phyloP scores from a whole-genome alignment of 345 rosid species.

The Gossypium mustelinum region DNA sequence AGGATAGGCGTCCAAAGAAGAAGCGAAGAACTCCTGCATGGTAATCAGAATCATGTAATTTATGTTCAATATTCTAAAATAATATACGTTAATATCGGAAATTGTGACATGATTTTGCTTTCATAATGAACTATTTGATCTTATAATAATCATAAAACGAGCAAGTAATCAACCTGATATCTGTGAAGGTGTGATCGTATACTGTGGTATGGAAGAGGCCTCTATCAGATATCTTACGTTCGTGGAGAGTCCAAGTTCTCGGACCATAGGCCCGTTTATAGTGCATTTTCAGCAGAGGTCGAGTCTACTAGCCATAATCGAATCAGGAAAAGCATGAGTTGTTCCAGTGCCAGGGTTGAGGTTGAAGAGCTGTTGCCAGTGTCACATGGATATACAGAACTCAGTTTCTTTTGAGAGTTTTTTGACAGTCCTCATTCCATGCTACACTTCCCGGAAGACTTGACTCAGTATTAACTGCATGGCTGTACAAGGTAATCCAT shows the following conservation, averaged over 20 bases:
- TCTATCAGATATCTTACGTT: slow-evolving; percentile 79
- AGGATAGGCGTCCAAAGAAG: slow-evolving; percentile 72
- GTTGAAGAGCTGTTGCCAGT: slow-evolving; percentile 82
- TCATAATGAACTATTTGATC: neutral
- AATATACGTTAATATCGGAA: neutral
- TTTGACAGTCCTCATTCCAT: slow-evolving; percentile 8
- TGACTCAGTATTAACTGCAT: slow-evolving; percentile 5
- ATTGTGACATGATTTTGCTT: neutral
- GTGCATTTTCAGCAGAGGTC: slow-evolving; percentile 80
- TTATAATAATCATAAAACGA: neutral
- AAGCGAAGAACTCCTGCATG: slow-evolving; percentile 99
- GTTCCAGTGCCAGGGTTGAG: slow-evolving; percentile 74
- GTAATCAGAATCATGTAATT: slow-evolving; percentile 29
- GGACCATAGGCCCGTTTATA: slow-evolving; percentile 93
- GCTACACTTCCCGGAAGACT: neutral
- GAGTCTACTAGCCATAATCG: slow-evolving; percentile 59
- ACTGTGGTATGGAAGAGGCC: slow-evolving; percentile 88
- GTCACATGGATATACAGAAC: slow-evolving; percentile 48
- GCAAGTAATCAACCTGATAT: neutral
- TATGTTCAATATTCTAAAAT: too few relatives aligned
- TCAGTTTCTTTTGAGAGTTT: slow-evolving; percentile 41
- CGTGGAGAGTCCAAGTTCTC: slow-evolving; percentile 99
- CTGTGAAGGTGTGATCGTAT: slow-evolving; percentile 91
- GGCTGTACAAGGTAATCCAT: slow-evolving; percentile 18
- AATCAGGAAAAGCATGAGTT: slow-evolving; percentile 69